These are phyloP conservation scores for Nitzschia palea DNA, from an alignment of 108 stramenopile species.

Conservation along the genomic window DNA sequence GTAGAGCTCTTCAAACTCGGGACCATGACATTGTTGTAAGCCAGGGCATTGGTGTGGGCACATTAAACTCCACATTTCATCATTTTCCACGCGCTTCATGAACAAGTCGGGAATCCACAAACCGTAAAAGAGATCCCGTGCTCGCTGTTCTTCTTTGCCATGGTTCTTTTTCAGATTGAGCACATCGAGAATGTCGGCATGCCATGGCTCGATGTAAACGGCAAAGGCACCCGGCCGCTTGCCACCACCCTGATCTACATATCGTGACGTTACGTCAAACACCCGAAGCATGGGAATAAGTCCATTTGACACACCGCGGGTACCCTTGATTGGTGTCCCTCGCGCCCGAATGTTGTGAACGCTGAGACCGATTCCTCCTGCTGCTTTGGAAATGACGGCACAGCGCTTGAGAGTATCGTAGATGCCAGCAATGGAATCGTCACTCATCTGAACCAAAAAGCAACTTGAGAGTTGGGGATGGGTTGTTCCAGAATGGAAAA, in stretches of 20 bases:
- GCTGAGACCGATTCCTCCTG: conserved; percentile 95
- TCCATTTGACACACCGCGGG: conserved; percentile 94
- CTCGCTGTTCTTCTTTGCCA: conserved; percentile 95
- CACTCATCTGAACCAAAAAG: conserved; percentile 95
- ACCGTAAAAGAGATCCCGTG: conserved; percentile 95
- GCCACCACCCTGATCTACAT: conserved; percentile 98
- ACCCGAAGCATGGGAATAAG: conserved; percentile 99
- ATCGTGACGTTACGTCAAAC: conserved; percentile 94
- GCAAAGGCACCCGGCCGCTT: conserved; percentile 97
- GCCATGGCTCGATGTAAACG: conserved; percentile 97
- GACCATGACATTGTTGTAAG: conserved; percentile 79
- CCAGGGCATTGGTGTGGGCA: conserved; percentile 93
- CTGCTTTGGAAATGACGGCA: conserved; percentile 92
- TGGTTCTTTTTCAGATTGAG: conserved; percentile 96
- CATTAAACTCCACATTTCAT: conserved; percentile 95
- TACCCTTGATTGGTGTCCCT: conserved; percentile 90
- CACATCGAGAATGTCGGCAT: conserved; percentile 93
- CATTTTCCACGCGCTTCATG: conserved; percentile 92
- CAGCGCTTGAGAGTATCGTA: conserved; percentile 96
- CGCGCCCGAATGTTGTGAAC: conserved; percentile 95
- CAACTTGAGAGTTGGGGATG: conserved; percentile 95
- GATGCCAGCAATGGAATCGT: conserved; percentile 96
- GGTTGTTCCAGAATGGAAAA: conserved; percentile 96
- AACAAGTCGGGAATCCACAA: conserved; percentile 98
- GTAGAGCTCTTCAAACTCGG: conserved; percentile 91